phyloP scores from a whole-genome alignment of 2,329 filamentous ascomycete species.

The Cladorrhinum sp. region DNA sequence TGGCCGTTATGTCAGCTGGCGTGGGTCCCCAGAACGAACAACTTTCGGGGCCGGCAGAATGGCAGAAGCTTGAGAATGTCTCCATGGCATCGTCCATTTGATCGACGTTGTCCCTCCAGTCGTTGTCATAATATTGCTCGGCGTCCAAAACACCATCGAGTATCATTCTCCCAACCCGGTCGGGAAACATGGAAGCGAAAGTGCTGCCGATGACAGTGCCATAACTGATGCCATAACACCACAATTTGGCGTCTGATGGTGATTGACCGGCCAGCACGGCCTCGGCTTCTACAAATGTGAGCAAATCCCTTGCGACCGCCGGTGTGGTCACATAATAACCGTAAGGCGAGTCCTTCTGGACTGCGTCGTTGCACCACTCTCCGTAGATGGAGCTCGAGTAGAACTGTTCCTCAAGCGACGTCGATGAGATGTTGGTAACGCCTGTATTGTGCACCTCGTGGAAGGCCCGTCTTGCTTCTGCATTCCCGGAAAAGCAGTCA shows the following conservation, averaged over 20 bases:
- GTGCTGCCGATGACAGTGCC: conserved; percentile 52
- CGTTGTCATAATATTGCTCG: conserved; percentile 7
- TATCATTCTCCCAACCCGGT: conserved; percentile 46
- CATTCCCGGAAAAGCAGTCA: conserved; percentile 46
- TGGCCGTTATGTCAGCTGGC: conserved; percentile 3
- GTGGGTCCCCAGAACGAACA: conserved; percentile 8
- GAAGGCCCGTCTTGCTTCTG: conserved; percentile 27
- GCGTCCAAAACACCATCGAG: conserved; percentile 38
- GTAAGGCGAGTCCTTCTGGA: conserved; percentile 42
- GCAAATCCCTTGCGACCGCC: conserved; percentile 49
- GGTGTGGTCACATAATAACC: conserved; percentile 46
- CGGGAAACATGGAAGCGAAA: conserved; percentile 50
- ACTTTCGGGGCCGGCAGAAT: conserved; percentile 3
- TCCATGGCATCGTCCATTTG: conserved; percentile 8
- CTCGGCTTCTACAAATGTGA: conserved; percentile 47
- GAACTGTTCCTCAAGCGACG: conserved; percentile 38
- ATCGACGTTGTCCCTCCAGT: conserved; percentile 10
- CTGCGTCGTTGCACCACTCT: conserved; percentile 36
- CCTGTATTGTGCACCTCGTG: conserved; percentile 45
- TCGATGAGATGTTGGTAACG: conserved; percentile 34
- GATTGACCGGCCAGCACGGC: not conserved
- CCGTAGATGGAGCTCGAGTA: conserved; percentile 42
- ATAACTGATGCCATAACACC: conserved; percentile 50
- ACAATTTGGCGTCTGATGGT: conserved; percentile 30
- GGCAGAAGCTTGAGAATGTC: not conserved